Percentiles rank a stretch among this genome's conserved stretches.
Evolutionary conservation across 495 filamentous ascomycete genomes (phyloP).

Genomic region (Xylaria cubensis): DNA sequence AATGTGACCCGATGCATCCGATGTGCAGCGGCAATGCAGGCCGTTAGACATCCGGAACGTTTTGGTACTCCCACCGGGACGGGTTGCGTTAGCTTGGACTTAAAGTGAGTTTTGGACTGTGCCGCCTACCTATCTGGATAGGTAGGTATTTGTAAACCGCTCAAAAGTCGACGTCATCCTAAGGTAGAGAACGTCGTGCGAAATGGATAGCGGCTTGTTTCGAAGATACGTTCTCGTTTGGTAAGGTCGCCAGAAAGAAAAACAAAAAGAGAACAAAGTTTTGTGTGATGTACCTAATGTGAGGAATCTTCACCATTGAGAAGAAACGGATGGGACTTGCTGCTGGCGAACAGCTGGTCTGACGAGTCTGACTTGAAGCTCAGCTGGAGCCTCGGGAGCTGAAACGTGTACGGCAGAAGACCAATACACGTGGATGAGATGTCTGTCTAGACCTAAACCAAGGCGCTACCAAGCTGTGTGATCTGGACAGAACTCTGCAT

Average conservation of each 20-base stretch:
- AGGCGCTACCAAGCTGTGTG: neutral
- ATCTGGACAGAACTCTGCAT: slow-evolving; percentile 6
- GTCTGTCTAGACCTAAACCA: neutral
- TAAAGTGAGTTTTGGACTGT: neutral
- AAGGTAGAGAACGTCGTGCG: neutral
- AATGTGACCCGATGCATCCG: slow-evolving; percentile 13
- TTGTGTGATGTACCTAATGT: neutral
- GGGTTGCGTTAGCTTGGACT: neutral
- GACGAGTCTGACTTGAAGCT: neutral
- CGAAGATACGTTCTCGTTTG: neutral
- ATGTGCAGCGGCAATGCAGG: slow-evolving; percentile 22
- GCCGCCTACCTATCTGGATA: neutral
- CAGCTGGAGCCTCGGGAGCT: slow-evolving; percentile 18
- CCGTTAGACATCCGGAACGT: slow-evolving; percentile 1
- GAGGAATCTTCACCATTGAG: neutral
- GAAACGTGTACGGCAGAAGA: slow-evolving; percentile 19
- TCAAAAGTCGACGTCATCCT: slow-evolving; percentile 12
- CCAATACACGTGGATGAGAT: slow-evolving; percentile 12
- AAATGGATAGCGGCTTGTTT: neutral
- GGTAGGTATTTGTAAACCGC: neutral
- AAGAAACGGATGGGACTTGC: neutral
- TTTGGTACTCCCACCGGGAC: neutral
- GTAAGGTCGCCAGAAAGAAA: neutral
- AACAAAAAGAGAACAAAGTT: neutral
- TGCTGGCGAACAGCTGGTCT: too few relatives aligned